Percentiles rank a stretch among this genome's conserved stretches.
Conservation (phyloP, 2,329 filamentous ascomycete species). For the Cladobotryum mycophilum region DNA sequence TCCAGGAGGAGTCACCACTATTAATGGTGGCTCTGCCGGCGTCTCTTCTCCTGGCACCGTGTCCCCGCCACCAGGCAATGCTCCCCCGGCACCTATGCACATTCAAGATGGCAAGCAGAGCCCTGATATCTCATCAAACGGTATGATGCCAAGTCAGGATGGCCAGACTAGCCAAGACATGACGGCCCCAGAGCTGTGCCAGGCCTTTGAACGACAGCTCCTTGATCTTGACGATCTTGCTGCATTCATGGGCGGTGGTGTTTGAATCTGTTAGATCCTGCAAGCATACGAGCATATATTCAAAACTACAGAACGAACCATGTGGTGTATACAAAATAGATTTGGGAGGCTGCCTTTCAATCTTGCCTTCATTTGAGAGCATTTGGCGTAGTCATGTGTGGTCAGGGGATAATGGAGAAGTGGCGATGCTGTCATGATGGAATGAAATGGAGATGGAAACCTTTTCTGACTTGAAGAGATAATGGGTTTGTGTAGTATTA, state of each 20-base stretch:
- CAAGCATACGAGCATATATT: too few relatives aligned
- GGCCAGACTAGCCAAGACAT: slow-evolving; percentile 42
- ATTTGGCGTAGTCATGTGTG: too few relatives aligned
- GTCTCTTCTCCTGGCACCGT: slow-evolving; percentile 41
- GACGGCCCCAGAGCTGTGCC: slow-evolving; percentile 52
- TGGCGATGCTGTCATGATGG: too few relatives aligned
- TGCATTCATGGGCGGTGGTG: slow-evolving; percentile 57
- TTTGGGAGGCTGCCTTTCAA: neutral
- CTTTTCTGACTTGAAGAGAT: too few relatives aligned
- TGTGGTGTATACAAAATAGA: too few relatives aligned
- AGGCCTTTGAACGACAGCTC: slow-evolving; percentile 54
- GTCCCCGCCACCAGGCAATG: slow-evolving; percentile 34
- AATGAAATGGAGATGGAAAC: too few relatives aligned
- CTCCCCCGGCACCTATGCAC: slow-evolving; percentile 20
- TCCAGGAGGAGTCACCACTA: slow-evolving; percentile 33
- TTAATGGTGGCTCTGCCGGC: slow-evolving; percentile 50
- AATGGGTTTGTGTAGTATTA: neutral
- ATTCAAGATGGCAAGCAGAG: slow-evolving; percentile 31
- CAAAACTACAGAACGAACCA: too few relatives aligned
- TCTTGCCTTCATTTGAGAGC: too few relatives aligned
- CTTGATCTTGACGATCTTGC: slow-evolving; percentile 55
- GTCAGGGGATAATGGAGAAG: too few relatives aligned
- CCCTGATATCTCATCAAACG: slow-evolving; percentile 27
- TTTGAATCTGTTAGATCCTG: slow-evolving; percentile 27
- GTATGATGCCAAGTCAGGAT: slow-evolving; percentile 25